phyloP scores from a whole-genome alignment of 805 yeast species.

The Yarrowia sp. region DNA sequence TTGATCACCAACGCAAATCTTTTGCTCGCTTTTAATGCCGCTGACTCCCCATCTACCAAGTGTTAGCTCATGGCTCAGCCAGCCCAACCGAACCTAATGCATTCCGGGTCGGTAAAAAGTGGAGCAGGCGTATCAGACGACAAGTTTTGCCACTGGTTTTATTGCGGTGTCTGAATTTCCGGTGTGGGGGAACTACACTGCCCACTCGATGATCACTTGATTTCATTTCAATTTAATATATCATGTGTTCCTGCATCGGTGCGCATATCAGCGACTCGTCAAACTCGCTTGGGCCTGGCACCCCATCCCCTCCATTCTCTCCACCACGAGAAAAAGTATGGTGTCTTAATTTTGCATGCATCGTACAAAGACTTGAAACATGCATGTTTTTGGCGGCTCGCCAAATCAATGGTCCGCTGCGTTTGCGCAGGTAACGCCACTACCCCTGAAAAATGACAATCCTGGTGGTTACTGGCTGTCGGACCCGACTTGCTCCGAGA shows the following conservation, averaged over 20 bases:
- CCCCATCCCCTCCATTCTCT: slow-evolving; percentile 1
- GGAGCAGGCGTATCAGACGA: slow-evolving; percentile 24
- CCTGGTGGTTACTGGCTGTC: too few relatives aligned
- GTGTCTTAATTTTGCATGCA: slow-evolving; percentile 33
- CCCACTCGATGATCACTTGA: background rate
- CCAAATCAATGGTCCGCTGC: background rate
- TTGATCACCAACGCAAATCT: background rate
- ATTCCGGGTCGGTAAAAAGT: slow-evolving; percentile 22
- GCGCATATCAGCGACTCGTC: too few relatives aligned
- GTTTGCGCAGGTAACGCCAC: slow-evolving; percentile 23
- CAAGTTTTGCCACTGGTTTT: slow-evolving; percentile 7
- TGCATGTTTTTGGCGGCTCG: slow-evolving; percentile 14
- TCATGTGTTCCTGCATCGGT: background rate
- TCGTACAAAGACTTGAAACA: slow-evolving; percentile 13
- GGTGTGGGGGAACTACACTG: too few relatives aligned
- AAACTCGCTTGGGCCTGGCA: background rate
- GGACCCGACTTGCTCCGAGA: background rate
- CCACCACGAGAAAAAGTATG: slow-evolving; percentile 13
- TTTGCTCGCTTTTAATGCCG: slow-evolving; percentile 3
- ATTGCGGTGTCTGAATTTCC: background rate
- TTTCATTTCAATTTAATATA: background rate
- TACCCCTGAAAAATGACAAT: slow-evolving; percentile 12
- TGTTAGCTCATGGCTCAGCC: background rate
- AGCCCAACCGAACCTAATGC: slow-evolving; percentile 27
- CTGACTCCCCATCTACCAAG: background rate